Base-by-base conservation (phyloP, 2,329 filamentous ascomycete genomes). In the Talaromyces verruculosus region DNA sequence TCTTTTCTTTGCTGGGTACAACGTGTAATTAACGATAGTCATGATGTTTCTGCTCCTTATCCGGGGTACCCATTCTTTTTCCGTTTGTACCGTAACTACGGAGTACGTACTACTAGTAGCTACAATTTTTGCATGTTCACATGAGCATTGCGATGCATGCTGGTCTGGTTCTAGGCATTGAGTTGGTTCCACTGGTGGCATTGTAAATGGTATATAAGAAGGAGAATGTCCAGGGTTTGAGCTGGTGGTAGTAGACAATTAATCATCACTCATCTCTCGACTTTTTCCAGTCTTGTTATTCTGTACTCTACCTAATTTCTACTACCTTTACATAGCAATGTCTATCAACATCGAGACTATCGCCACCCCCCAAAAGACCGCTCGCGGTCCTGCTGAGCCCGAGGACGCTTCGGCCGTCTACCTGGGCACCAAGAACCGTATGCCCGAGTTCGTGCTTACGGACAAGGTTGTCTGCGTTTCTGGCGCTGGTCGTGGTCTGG, bases 361-460 rank as follows among this genome's bases (percentile, higher is more conserved):
- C 58, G 39, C 59, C 30, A 61, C 64, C 7, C 47, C 59, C 5
- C 64, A 65, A 49, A 65, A 57, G 64, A 55, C 22, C 59, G 64
- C 37, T 30, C 64, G 64, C 22, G 64, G 59, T 5, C 64, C 59
- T 39, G 65, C 61, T n/a, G 65, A 66, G 61, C 71, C 71, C 37
- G 43, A 71, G 35, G 66, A 72, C 37, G 72, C 75, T 66, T 72
- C 72, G 39, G 69, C 73, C 33, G 65, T 73, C 17, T 70, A 65
- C 64, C 64, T 79, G 65, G 77, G 77, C 60, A 74, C 73, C 61
- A 74, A 73, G 68, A 68, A 72, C 61, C 71, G 78, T 61, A 79
- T 93, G 61, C 88, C 90, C 53, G 92, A 95, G 74, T 95, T 95
- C 81, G 89, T 85, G 72, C 84, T 96, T 69, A 84, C 85, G 69